Evolutionary conservation across 23 red algal genomes (phyloP), one percentile per base, ranked within the genome.

Genomic region (Agarophyton chilense): DNA sequence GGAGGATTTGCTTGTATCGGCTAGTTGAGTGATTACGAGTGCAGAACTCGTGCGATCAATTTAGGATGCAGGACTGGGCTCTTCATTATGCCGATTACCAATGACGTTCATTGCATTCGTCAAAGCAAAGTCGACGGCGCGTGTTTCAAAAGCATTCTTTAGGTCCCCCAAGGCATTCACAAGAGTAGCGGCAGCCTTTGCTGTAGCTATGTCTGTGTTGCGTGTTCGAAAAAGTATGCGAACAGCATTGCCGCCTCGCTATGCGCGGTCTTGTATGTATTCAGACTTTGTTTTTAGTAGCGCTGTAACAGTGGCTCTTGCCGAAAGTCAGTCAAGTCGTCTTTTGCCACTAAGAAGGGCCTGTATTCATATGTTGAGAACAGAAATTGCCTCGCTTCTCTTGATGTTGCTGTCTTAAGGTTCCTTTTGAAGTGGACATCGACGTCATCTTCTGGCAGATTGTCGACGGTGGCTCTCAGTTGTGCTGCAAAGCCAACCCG

Each of bases 241-340:
- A 39, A 98, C 79, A 21, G 93, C 96, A 51, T 98, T 98, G 38
- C 87, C 84, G 2, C 93, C 85, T 25, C 96, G 92, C 70, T 98
- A 93, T 6, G 94, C 86, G 43, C 92, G 92, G 58, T 83, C 81
- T 49, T 92, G 93, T 45, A 95, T 95, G 10, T 65, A 56, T 78
- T 98, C 96, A 29, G 93, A 91, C 33, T 79, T 71, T 25, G 90
- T 86, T 10, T 77, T 78, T 28, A 98, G 68, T 3, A 98, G 62
- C 21, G 79, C 96, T 46, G 80, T 70, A 17, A 98, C 82, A 29
- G 89, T 90, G 5, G 90, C 88, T 28, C 95, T 90, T 24, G 90
- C 96, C 4, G 93, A 87, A 43, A 98, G 83, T 16, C 96, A 65
- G 25, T 95, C 79, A 71, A n/a, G 36, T 32, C 61, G 57, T 24